Conservation (phyloP, 805 yeast genomes). For the Komagataella populi region DNA sequence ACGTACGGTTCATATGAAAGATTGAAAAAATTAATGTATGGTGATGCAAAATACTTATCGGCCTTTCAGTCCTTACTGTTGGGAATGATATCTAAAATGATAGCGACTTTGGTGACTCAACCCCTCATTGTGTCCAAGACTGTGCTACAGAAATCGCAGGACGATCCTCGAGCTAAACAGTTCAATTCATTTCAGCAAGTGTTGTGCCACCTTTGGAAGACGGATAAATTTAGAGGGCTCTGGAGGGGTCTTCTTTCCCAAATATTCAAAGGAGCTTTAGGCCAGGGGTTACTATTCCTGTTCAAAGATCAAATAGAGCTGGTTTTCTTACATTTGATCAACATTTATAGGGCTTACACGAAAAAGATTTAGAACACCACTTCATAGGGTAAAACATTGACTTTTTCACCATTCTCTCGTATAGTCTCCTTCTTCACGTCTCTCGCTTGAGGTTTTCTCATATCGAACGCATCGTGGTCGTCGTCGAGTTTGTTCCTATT, state of each 20-base stretch:
- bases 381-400: slow-evolving; percentile 53
- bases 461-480: slow-evolving; percentile 76
- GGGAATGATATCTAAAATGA: slow-evolving; percentile 70
- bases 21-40: slow-evolving; percentile 37
- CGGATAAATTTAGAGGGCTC: slow-evolving; percentile 52
- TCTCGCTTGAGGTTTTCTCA: slow-evolving; percentile 53
- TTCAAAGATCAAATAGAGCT: slow-evolving; percentile 50
- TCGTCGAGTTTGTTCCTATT: slow-evolving; percentile 38
- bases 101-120: slow-evolving; percentile 73
- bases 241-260: slow-evolving; percentile 81
- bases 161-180: slow-evolving; percentile 17
- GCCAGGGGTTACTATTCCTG: slow-evolving; percentile 75
- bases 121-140: slow-evolving; percentile 80
- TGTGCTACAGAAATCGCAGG: slow-evolving; percentile 44
- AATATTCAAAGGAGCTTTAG: slow-evolving; percentile 65
- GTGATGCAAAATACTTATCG: slow-evolving; percentile 25
- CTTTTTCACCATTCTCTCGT: slow-evolving; percentile 45
- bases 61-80: slow-evolving; percentile 55
- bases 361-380: slow-evolving; percentile 30
- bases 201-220: slow-evolving; percentile 39
- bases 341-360: slow-evolving; percentile 1
- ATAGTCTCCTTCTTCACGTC: slow-evolving; percentile 41
- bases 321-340: slow-evolving; percentile 3
- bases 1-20: slow-evolving; percentile 75
- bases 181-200: slow-evolving; percentile 53